phyloP scores from a whole-genome alignment of 1,284 basidiomycete species.

The Testicularia cyperi region DNA sequence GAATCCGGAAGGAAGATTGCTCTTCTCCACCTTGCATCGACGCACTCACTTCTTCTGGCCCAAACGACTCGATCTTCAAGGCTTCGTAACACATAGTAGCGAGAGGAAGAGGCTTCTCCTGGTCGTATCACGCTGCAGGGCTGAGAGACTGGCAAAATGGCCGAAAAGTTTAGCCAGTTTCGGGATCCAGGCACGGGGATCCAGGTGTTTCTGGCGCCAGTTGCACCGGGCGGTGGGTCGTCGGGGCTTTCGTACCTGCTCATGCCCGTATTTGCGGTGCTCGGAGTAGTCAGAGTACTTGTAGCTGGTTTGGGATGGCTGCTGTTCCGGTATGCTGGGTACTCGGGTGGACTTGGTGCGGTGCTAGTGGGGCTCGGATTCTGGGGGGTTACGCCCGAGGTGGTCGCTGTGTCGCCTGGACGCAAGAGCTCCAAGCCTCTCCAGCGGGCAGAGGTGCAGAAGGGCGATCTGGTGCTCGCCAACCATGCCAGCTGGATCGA shows the following conservation, averaged over 20 bases:
- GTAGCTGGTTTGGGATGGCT: slow-evolving; percentile 6
- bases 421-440: not conserved
- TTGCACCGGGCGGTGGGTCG: not conserved
- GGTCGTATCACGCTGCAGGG: no score
- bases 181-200: slow-evolving; percentile 43
- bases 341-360: not conserved
- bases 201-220: slow-evolving; percentile 42
- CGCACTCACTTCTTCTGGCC: no score
- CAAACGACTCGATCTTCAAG: no score
- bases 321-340: not conserved
- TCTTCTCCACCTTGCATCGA: no score
- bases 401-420: not conserved
- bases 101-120: no score
- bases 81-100: no score
- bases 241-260: not conserved
- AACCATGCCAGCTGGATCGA: slow-evolving; percentile 56
- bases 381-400: not conserved
- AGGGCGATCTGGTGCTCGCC: slow-evolving; percentile 49
- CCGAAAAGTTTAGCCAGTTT: slow-evolving; percentile 39
- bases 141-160: no score
- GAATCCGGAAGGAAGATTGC: no score
- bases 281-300: slow-evolving; percentile 4
- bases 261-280: slow-evolving; percentile 13
- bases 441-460: slow-evolving; percentile 8
- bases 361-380: slow-evolving; percentile 12